phyloP scores from a whole-genome alignment of 805 yeast genomes.

The Lipomyces chichibuensis region DNA sequence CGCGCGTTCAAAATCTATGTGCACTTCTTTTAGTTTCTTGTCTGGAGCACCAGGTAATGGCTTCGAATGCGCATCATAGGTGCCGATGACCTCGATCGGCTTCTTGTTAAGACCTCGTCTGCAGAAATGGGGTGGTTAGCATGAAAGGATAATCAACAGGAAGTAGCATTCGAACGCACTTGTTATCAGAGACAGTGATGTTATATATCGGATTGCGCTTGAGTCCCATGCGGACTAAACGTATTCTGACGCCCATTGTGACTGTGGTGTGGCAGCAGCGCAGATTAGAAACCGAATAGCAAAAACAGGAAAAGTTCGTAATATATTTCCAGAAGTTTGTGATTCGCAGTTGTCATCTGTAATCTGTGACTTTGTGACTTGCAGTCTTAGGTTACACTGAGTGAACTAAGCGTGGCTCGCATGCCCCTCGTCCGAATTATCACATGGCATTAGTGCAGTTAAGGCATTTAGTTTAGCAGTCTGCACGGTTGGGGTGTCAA shows the following conservation, averaged over 20 bases:
- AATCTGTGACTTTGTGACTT: too few relatives aligned
- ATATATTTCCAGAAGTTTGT: too few relatives aligned
- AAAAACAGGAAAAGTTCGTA: not conserved
- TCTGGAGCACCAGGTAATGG: slow-evolving; percentile 58
- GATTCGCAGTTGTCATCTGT: too few relatives aligned
- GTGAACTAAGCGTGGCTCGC: too few relatives aligned
- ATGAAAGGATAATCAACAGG: not conserved
- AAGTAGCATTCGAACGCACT: slow-evolving; percentile 37
- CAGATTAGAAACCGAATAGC: not conserved
- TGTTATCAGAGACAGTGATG: slow-evolving; percentile 80
- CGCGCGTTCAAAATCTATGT: slow-evolving; percentile 82
- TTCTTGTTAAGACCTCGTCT: slow-evolving; percentile 28
- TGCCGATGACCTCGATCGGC: slow-evolving; percentile 94
- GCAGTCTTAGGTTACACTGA: too few relatives aligned
- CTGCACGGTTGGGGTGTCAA: too few relatives aligned
- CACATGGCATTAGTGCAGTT: too few relatives aligned
- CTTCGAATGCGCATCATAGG: slow-evolving; percentile 81
- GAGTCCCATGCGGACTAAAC: slow-evolving; percentile 92
- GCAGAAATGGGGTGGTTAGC: slow-evolving; percentile 1
- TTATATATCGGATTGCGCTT: slow-evolving; percentile 85
- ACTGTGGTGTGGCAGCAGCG: not conserved
- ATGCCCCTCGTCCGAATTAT: too few relatives aligned
- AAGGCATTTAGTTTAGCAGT: too few relatives aligned
- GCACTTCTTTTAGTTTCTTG: slow-evolving; percentile 73
- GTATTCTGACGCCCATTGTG: slow-evolving; percentile 63